phyloP scores from a whole-genome alignment of 2,329 filamentous ascomycete genomes.

The Pseudocercospora crystallina region DNA sequence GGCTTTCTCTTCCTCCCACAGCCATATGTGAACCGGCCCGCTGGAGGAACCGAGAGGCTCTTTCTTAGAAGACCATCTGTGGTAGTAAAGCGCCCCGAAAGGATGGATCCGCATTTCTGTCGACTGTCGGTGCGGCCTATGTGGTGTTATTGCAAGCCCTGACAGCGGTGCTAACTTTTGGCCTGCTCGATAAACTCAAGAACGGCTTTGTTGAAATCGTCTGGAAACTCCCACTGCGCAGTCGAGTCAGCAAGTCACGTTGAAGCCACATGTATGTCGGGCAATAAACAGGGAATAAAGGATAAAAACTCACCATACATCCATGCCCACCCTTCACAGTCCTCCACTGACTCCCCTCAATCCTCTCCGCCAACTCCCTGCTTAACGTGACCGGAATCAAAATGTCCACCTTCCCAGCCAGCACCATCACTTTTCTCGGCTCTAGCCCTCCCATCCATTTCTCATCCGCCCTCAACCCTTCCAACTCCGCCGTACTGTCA shows the following conservation, averaged over 20 bases:
- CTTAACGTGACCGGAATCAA: conserved; percentile 26
- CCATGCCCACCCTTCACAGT: conserved; percentile 27
- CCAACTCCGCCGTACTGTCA: conserved; percentile 18
- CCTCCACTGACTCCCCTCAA: conserved; percentile 21
- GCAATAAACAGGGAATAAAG: not conserved
- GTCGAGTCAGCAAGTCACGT: too few species aligned
- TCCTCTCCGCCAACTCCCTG: conserved; percentile 19
- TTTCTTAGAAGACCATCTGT: too few species aligned
- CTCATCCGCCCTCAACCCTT: conserved; percentile 15
- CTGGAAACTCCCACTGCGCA: conserved; percentile 21
- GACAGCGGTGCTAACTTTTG: too few species aligned
- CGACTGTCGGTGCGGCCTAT: too few species aligned
- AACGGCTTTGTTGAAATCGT: conserved; percentile 22
- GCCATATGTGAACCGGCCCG: too few species aligned
- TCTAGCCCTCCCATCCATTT: conserved; percentile 18
- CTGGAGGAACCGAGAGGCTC: too few species aligned
- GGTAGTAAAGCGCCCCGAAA: too few species aligned
- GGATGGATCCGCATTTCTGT: too few species aligned
- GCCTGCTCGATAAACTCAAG: conserved; percentile 14
- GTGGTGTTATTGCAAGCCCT: too few species aligned
- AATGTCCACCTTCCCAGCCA: conserved; percentile 27
- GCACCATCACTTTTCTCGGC: conserved; percentile 22
- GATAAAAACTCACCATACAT: conserved; percentile 9
- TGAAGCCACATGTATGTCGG: not conserved
- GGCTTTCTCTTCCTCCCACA: too few species aligned